Conservation (phyloP, 2,329 filamentous ascomycete species). For the Aspergillus thermomutatus region DNA sequence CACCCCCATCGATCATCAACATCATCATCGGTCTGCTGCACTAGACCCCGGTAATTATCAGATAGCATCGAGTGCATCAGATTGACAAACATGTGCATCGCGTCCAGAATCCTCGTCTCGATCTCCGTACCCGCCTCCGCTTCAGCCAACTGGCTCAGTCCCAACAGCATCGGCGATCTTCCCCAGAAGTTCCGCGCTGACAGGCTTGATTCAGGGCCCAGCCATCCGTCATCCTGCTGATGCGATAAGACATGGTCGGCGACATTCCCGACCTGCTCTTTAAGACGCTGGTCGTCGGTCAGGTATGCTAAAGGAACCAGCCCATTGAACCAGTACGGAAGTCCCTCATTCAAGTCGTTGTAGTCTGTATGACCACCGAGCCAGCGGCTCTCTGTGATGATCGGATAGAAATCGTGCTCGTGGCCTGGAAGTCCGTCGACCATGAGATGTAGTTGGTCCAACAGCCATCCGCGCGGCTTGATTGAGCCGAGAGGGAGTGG, state of each 20-base stretch:
- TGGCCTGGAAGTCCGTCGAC: conserved; percentile 54
- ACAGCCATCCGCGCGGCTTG: conserved; percentile 51
- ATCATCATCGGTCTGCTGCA: conserved; percentile 43
- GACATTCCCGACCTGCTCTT: conserved; percentile 46
- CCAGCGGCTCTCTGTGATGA: conserved; percentile 52
- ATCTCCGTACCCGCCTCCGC: conserved; percentile 44
- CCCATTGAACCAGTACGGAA: conserved; percentile 59
- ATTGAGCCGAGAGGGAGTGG: conserved; percentile 49
- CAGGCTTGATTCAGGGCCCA: conserved; percentile 50
- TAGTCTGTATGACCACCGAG: conserved; percentile 53
- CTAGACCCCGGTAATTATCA: conserved; percentile 51
- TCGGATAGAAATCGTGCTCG: conserved; percentile 55
- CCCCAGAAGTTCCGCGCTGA: conserved; percentile 52
- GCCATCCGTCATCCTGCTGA: conserved; percentile 55
- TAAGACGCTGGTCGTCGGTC: conserved; percentile 49
- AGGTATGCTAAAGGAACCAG: conserved; percentile 55
- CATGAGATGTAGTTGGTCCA: conserved; percentile 48
- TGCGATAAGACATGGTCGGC: conserved; percentile 48
- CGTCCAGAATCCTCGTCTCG: conserved; percentile 41
- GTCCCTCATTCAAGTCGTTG: conserved; percentile 51
- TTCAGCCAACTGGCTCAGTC: conserved; percentile 47
- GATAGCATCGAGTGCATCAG: conserved; percentile 55
- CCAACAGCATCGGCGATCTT: conserved; percentile 50
- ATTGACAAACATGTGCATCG: conserved; percentile 50
- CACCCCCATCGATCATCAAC: conserved; percentile 41